Conservation (phyloP, 2,329 filamentous ascomycete species). For the Microsporum audouinii region DNA sequence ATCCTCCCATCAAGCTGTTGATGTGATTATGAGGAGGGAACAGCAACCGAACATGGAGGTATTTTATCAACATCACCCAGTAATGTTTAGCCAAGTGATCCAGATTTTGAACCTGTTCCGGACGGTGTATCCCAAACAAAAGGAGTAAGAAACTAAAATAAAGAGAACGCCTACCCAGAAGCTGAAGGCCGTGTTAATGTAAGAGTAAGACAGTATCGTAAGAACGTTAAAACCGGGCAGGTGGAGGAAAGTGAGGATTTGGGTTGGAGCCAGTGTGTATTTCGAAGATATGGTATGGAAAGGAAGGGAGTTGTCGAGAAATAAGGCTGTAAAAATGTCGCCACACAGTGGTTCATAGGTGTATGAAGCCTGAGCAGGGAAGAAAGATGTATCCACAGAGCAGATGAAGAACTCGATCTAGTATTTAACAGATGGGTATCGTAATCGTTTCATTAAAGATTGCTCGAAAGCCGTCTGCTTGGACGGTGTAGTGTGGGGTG, state of each 20-base stretch:
- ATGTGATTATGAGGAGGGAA: neutral
- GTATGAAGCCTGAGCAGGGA: neutral
- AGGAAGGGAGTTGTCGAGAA: neutral
- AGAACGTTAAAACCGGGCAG: neutral
- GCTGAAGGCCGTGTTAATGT: neutral
- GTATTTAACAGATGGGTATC: conserved; percentile 34
- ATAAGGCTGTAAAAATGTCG: neutral
- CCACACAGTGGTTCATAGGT: neutral
- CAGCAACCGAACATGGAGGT: neutral
- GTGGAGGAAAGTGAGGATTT: neutral
- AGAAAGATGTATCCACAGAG: conserved; percentile 2
- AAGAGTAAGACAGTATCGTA: neutral
- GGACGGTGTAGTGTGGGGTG: conserved; percentile 3
- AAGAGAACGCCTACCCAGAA: neutral
- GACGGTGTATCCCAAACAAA: neutral
- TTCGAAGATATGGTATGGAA: neutral
- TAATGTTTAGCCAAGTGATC: neutral
- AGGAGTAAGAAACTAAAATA: neutral
- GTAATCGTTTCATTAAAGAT: conserved; percentile 33
- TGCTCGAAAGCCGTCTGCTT: conserved; percentile 4
- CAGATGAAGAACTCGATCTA: conserved; percentile 17
- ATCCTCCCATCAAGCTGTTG: neutral
- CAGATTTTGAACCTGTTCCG: neutral
- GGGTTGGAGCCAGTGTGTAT: neutral
- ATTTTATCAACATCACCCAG: neutral